Evolutionary conservation across 345 rosid genomes (phyloP), one percentile per base, ranked within the genome.

Genomic region (Cardiospermum halicacabum): DNA sequence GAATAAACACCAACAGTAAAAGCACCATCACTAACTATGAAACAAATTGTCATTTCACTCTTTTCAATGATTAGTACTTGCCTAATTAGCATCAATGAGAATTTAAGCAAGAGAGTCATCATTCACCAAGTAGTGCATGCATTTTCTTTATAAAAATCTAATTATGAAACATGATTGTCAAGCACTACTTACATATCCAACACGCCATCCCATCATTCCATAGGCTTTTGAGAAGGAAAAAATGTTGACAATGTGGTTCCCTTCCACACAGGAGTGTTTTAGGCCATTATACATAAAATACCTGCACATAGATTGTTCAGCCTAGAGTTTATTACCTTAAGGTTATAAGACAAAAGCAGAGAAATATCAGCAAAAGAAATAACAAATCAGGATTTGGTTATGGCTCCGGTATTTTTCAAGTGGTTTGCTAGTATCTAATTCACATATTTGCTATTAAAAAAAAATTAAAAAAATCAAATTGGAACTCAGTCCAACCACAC

Each of bases 191-290:
- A 94, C 97, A 64, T 94, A 91, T 79, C 99, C 99, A 66, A 94
- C 95, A 60, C 99, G 82, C 99, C 97, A 94, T 45, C 99, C 99
- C 99, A 91, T 91, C 97, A 94, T 94, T 45, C 99, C 99, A 16
- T 94, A 91, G 48, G 97, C 92, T 84, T 94, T 94, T 8, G 99
- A 94, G 82, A 94, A 94, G 63, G 99, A 91, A 77, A 94, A 94
- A 63, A 94, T 81, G 72, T 94, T 94, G 70, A 94, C 91, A 36
- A 94, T 74, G 66, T 94, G 97, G 71, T 91, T 77, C 68, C 93
- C 99, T 78, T 94, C 97, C 30, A 94, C 16, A 58, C 99, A 94
- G 2, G 81, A 67, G 80, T 94, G 99, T 75, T 91, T 80, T 61
- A 72, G 85, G 61, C 88, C 99, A 50, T 94, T 95, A 66, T 84